These are phyloP conservation scores for Plasmodium yoelii DNA, from an alignment of 169 alveolate species.

Conservation along the genomic window DNA sequence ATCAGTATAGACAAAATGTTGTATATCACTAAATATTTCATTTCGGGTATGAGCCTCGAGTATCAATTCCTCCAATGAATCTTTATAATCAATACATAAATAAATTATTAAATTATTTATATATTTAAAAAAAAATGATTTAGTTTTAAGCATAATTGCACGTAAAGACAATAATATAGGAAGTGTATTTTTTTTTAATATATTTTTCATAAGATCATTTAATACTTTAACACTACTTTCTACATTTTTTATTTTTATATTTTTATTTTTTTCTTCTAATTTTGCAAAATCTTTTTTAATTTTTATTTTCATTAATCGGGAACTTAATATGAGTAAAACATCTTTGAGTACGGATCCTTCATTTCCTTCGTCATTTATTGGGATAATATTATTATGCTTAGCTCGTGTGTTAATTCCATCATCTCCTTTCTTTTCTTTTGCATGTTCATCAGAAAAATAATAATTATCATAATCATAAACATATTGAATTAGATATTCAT, in stretches of 20 bases:
- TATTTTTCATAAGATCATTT: constrained; percentile 66
- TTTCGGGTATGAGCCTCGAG: constrained; percentile 28
- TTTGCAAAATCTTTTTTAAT: constrained; percentile 69
- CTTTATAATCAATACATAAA: constrained; percentile 53
- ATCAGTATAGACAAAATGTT: constrained; percentile 38
- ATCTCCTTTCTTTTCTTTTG: constrained; percentile 10
- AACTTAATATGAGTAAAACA: constrained; percentile 39
- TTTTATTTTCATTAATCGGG: constrained; percentile 65
- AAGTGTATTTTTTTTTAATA: constrained; percentile 63
- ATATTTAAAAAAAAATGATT: constrained; percentile 56
- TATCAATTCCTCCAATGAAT: constrained; percentile 41
- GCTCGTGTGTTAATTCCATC: background rate
- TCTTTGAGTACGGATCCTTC: constrained; percentile 47
- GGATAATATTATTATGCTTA: constrained; percentile 7
- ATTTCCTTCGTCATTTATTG: constrained; percentile 59
- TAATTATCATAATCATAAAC: constrained; percentile 69
- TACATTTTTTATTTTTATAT: constrained; percentile 50
- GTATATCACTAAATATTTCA: constrained; percentile 29
- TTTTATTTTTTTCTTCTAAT: constrained; percentile 70
- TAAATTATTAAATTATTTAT: constrained; percentile 43
- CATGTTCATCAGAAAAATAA: constrained; percentile 43
- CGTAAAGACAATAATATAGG: constrained; percentile 53
- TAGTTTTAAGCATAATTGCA: constrained; percentile 40
- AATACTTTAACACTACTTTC: constrained; percentile 71
- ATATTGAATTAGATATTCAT: constrained; percentile 64